Base-by-base conservation (phyloP, 2,329 filamentous ascomycete species). In the Talaromyces sp. region DNA sequence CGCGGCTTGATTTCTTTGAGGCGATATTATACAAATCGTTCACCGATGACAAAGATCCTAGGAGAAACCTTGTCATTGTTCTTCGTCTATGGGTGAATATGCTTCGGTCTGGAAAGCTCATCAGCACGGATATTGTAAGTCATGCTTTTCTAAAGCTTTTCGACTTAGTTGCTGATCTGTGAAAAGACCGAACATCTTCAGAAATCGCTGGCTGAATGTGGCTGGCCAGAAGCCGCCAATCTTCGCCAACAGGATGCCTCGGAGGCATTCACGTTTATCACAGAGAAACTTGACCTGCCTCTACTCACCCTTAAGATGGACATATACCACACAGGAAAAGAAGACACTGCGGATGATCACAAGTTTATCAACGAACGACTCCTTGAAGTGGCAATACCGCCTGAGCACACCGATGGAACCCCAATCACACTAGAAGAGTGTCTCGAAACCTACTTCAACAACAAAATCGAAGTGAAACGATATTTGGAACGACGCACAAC, bases 221-320 rank as follows among this genome's bases (percentile, higher is more conserved):
- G 93, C 3, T 97, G 94, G 94, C 78, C 83, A 66, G 92, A 95
- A 61, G 92, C 92, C 53, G 83, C 84, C 24, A 76, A 84, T 60
- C 71, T 90, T n/a, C 84, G 87, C 66, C 94, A 97, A 70, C 94
- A 99, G 75, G 94, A 99, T 74, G 91, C 91, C 0, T 97, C 94
- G 0, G 94, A 99, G 75, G 92, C 92, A 0, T 97, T 97, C 71
- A 90, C 88, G 0, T 97, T 97, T 72, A 92, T 99, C 64, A 96
- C 93, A 0, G 92, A 92, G 65, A 91, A 88, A 24, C 82, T 99
- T 21, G 88, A 96, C 67, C 76, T 97, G 17, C 94, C 94, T 7
- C 81, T 97, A 1, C 82, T 97, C 27, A 92, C 92, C 0, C 77
- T 97, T 41, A 95, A 96, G 71, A 93, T 97, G 79, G 92, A 97